Conservation (phyloP, 2,329 filamentous ascomycete species). For the Colletotrichum chlorophyti region DNA sequence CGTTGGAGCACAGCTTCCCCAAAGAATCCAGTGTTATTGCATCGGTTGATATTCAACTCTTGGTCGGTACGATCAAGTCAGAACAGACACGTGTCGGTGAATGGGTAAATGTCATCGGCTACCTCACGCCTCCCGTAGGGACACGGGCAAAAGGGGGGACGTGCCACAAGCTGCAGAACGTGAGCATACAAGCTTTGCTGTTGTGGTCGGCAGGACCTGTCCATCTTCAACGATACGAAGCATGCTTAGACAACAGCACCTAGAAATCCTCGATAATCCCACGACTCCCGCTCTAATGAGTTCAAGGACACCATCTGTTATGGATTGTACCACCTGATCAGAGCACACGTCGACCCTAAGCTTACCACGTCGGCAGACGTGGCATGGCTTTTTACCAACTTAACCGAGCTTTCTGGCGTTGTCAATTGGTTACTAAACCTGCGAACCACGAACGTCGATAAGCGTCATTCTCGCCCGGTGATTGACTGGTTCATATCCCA, state of each 20-base stretch:
- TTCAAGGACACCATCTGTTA: not conserved
- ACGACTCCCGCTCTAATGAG: not conserved
- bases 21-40: conserved; percentile 53
- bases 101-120: conserved; percentile 91
- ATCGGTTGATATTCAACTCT: conserved; percentile 73
- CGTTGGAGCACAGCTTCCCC: conserved; percentile 73
- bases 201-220: conserved; percentile 80
- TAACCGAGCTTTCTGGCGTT: not conserved
- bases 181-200: conserved; percentile 74
- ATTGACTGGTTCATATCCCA: too few species aligned
- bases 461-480: not conserved
- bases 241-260: not conserved
- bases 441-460: too few species aligned
- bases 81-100: conserved; percentile 75
- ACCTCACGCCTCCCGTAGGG: conserved; percentile 55
- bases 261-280: not conserved
- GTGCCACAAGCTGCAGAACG: conserved; percentile 31
- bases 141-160: conserved; percentile 18
- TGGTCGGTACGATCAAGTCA: conserved; percentile 69
- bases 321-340: conserved; percentile 2
- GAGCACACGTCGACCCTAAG: not conserved
- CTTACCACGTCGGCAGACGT: conserved; percentile 10
- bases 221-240: conserved; percentile 57
- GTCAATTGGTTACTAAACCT: not conserved
- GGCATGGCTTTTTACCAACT: conserved; percentile 14